These are phyloP conservation scores for Cordyceps javanica DNA, from an alignment of 2,329 filamentous ascomycete species.

Conservation along the genomic window DNA sequence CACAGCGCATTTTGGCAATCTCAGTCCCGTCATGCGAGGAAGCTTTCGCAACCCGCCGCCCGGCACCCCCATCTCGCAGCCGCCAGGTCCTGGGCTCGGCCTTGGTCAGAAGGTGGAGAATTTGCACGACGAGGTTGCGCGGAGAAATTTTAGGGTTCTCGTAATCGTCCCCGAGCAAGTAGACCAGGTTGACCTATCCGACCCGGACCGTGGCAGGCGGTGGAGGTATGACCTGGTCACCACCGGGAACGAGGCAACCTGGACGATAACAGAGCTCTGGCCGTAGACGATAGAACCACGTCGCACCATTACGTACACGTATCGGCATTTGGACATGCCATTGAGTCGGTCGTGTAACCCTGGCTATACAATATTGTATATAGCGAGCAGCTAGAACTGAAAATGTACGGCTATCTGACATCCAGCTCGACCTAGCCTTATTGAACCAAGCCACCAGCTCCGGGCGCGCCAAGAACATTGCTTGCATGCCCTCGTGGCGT, in stretches of 20 bases:
- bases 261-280: constrained; percentile 68
- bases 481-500: neutral
- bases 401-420: neutral
- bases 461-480: neutral
- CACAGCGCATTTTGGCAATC: constrained; percentile 83
- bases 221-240: constrained; percentile 60
- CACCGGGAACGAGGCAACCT: constrained; percentile 39
- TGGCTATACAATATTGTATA: neutral
- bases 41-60: constrained; percentile 68
- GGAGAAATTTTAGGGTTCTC: constrained; percentile 75
- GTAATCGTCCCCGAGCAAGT: constrained; percentile 73
- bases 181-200: constrained; percentile 65
- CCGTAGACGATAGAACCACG: constrained; percentile 34
- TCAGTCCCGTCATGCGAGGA: constrained; percentile 73
- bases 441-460: neutral
- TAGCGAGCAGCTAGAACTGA: neutral
- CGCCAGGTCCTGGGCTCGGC: constrained; percentile 35
- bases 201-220: constrained; percentile 56
- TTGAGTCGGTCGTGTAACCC: neutral
- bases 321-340: neutral
- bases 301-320: neutral
- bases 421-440: neutral
- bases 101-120: constrained; percentile 62
- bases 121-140: constrained; percentile 62
- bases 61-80: constrained; percentile 51